Evolutionary conservation across 768 basidiomycete genomes (phyloP).

Genomic region (Chalciporus piperatus): DNA sequence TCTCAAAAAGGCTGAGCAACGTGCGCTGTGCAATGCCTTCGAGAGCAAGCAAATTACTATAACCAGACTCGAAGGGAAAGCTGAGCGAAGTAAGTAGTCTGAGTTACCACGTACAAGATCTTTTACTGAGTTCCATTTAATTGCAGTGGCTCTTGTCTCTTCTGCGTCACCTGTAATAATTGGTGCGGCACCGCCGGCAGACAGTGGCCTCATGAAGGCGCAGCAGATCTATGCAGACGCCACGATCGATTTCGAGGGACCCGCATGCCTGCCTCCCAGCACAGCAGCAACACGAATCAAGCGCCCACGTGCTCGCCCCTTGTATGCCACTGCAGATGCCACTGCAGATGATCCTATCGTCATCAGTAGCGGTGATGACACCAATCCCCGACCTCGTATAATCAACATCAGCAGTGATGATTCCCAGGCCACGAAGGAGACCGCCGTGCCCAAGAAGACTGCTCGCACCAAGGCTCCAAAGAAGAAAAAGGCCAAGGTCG

Average conservation of each 20-base stretch:
- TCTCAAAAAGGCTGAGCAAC: background rate
- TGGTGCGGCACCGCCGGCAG: background rate
- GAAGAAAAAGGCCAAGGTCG: background rate
- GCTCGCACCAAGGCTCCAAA: background rate
- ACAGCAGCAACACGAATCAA: background rate
- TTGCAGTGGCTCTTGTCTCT: background rate
- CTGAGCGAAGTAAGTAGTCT: background rate
- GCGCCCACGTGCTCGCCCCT: background rate
- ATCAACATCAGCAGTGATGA: no score
- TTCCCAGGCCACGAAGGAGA: background rate
- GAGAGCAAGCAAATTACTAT: background rate
- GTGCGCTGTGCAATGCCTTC: background rate
- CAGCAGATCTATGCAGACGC: slow-evolving; percentile 3
- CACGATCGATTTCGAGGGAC: background rate
- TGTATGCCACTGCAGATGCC: no score
- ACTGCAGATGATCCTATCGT: background rate
- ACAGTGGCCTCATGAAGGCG: background rate
- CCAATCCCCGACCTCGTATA: background rate
- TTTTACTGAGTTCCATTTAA: background rate
- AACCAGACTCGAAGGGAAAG: background rate
- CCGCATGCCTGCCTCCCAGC: background rate
- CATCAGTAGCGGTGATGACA: background rate
- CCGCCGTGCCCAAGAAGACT: background rate
- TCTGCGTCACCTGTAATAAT: background rate
- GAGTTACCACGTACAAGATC: background rate